A percentile compares a stretch with the other conserved stretches of the same genome.
These are phyloP conservation scores for Cardamine chenopodiifolia DNA, from an alignment of 345 rosid genomes.

Conservation along the genomic window DNA sequence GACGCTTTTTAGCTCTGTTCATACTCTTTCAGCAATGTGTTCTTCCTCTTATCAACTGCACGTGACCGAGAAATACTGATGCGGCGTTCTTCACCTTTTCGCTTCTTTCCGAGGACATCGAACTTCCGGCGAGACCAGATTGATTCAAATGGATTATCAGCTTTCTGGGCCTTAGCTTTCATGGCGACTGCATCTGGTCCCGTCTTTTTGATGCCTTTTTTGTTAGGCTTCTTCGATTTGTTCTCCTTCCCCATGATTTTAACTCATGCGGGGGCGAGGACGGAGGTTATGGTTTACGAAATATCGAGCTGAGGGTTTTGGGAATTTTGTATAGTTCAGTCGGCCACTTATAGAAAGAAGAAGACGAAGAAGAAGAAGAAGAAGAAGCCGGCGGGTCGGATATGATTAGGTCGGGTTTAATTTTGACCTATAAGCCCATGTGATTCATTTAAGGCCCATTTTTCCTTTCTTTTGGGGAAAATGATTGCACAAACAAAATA, in stretches of 20 bases:
- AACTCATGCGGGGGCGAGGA: background rate
- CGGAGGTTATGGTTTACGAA: conserved; percentile 40
- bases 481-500: background rate
- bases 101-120: conserved; percentile 82
- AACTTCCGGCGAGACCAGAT: conserved; percentile 89
- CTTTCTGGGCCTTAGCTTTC: conserved; percentile 56
- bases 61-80: conserved; percentile 67
- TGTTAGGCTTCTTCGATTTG: conserved; percentile 43
- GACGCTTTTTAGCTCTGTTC: conserved; percentile 75
- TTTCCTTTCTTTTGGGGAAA: background rate
- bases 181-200: conserved; percentile 65
- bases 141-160: conserved; percentile 70
- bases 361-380: too few relatives aligned
- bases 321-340: background rate
- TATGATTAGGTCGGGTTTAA: background rate
- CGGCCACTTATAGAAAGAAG: background rate
- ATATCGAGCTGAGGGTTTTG: conserved; percentile 27
- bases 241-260: conserved; percentile 36
- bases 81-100: conserved; percentile 85
- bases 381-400: background rate
- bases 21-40: conserved; percentile 82
- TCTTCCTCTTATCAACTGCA: conserved; percentile 79
- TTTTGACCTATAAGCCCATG: conserved; percentile 5
- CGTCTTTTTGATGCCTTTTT: conserved; percentile 45
- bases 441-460: background rate